Percentiles rank a stretch among this genome's conserved stretches.
phyloP scores from a whole-genome alignment of 2,329 filamentous ascomycete species.

The Ophiostoma quercus region DNA sequence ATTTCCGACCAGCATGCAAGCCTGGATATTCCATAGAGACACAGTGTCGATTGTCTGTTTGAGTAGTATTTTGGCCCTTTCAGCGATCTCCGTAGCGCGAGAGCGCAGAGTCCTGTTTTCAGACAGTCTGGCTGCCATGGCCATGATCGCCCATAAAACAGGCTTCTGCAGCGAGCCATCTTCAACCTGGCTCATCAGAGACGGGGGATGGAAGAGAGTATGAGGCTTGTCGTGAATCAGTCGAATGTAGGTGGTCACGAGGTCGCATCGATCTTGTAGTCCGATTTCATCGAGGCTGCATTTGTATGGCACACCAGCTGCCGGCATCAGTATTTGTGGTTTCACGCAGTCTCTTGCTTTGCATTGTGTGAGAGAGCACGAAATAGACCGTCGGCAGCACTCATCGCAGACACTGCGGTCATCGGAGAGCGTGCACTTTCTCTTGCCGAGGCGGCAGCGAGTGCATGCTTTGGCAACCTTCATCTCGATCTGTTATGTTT shows the following conservation, averaged over 20 bases:
- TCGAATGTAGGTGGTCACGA: constrained; percentile 12
- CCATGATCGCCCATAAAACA: constrained; percentile 12
- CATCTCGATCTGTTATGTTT: background rate
- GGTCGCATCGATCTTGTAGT: background rate
- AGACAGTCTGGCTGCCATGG: constrained; percentile 1
- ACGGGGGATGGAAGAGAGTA: constrained; percentile 6
- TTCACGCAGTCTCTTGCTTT: background rate
- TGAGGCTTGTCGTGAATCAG: constrained; percentile 13
- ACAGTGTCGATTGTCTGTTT: constrained; percentile 3
- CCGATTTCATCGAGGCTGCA: background rate
- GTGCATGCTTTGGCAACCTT: constrained; percentile 13
- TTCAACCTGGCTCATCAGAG: background rate
- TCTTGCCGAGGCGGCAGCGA: constrained; percentile 8
- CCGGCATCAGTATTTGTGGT: background rate
- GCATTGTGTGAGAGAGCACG: background rate
- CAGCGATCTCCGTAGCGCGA: background rate
- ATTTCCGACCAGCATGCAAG: constrained; percentile 11
- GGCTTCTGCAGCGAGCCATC: constrained; percentile 1
- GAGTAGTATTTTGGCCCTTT: background rate
- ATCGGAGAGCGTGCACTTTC: background rate
- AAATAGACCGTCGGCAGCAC: background rate
- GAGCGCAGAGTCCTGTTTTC: background rate
- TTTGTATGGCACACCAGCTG: background rate
- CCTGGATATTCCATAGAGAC: constrained; percentile 9
- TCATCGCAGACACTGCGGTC: background rate